Evolutionary conservation across 768 basidiomycete species (phyloP).

Genomic region (Russula brevipes): DNA sequence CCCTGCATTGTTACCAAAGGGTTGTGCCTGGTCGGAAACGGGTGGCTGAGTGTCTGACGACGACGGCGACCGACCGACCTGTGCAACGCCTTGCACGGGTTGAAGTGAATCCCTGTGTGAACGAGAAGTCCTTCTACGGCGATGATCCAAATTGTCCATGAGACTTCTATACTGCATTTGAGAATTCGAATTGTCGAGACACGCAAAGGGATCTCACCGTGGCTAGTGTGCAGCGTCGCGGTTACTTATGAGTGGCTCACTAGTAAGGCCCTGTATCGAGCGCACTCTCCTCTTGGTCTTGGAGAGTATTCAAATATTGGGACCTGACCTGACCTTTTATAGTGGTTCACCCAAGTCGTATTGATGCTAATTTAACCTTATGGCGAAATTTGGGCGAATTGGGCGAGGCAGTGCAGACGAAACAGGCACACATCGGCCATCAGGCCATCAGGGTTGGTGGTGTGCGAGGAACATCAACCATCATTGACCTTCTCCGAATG

Average conservation of each 20-base stretch:
- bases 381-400: not conserved
- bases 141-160: not conserved
- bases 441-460: not conserved
- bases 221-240: not conserved
- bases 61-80: not conserved
- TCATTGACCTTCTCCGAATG: not conserved
- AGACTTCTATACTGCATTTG: not conserved
- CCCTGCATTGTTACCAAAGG: not conserved
- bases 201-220: conserved; percentile 1
- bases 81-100: not conserved
- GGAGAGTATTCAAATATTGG: conserved; percentile 2
- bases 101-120: not conserved
- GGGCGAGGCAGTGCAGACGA: conserved; percentile 13
- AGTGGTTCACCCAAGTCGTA: not conserved
- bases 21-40: not conserved
- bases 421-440: too few species aligned
- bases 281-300: not conserved
- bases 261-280: not conserved
- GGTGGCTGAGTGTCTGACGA: not conserved
- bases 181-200: not conserved
- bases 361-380: conserved; percentile 1
- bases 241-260: too few species aligned
- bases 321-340: not conserved
- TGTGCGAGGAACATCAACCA: not conserved
- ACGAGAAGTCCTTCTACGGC: not conserved